Evolutionary conservation across 208 protist species (phyloP).

Genomic region (Angomonas deanei): DNA sequence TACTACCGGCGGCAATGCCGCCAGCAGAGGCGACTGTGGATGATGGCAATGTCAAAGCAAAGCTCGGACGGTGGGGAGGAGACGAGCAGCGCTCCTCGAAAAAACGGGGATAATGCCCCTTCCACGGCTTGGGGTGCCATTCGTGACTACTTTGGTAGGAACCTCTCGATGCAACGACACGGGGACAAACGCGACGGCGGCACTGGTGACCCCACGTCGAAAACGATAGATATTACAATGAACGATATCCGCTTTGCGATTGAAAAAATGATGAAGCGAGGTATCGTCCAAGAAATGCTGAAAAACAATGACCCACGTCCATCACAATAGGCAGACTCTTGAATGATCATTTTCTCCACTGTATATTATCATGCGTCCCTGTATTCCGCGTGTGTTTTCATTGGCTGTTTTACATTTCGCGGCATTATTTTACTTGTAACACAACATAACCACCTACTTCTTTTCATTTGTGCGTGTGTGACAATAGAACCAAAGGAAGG

Average conservation of each 20-base stretch:
- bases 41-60: not conserved
- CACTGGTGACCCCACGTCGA: no score
- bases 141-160: not conserved
- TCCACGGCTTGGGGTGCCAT: not conserved
- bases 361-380: not conserved
- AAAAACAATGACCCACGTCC: no score
- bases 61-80: not conserved
- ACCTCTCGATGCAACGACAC: not conserved
- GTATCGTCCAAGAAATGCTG: not conserved
- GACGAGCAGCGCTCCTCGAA: not conserved
- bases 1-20: not conserved
- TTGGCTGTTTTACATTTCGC: not conserved
- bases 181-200: not conserved
- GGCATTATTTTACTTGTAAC: conserved; percentile 3
- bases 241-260: conserved; percentile 52
- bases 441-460: not conserved
- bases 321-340: no score
- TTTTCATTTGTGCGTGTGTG: not conserved
- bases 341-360: no score
- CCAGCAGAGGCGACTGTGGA: not conserved
- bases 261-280: conserved; percentile 13
- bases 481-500: conserved; percentile 1
- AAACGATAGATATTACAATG: conserved; percentile 20
- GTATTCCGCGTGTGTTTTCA: not conserved
- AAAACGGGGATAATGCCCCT: no score